These are phyloP conservation scores for Dioszegia aurantiaca DNA, from an alignment of 768 basidiomycete species.

Conservation along the genomic window DNA sequence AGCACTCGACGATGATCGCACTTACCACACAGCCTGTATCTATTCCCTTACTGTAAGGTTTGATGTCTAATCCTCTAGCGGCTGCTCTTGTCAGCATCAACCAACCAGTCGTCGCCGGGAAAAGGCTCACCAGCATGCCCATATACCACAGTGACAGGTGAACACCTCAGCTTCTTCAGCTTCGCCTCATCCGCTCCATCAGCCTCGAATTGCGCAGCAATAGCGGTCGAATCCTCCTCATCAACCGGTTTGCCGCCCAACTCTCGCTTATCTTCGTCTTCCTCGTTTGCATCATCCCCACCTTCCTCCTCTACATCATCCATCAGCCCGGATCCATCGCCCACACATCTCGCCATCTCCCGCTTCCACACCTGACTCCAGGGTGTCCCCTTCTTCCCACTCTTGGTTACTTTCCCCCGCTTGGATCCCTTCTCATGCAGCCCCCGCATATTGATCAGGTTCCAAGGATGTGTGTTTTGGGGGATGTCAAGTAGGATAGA, in stretches of 20 bases:
- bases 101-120: not conserved
- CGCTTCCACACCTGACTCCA: conserved; percentile 71
- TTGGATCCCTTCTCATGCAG: conserved; percentile 55
- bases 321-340: conserved; percentile 22
- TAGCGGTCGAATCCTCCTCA: conserved; percentile 22
- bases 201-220: conserved; percentile 18
- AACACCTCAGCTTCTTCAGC: conserved; percentile 25
- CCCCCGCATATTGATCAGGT: conserved; percentile 68
- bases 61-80: conserved; percentile 71
- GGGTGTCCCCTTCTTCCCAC: conserved; percentile 60
- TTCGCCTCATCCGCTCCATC: conserved; percentile 18
- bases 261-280: conserved; percentile 33
- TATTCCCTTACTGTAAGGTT: conserved; percentile 77
- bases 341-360: conserved; percentile 48
- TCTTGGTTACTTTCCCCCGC: conserved; percentile 52
- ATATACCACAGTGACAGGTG: conserved; percentile 66
- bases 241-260: conserved; percentile 13
- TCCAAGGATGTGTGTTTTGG: conserved; percentile 76
- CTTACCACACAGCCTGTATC: conserved; percentile 78
- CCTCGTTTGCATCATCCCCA: conserved; percentile 23
- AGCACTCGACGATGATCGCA: not conserved
- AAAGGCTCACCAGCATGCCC: conserved; percentile 62
- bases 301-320: conserved; percentile 59
- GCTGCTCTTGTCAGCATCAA: conserved; percentile 56
- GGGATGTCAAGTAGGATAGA: conserved; percentile 66